These are phyloP conservation scores for Juncus effusus DNA, from an alignment of 176 grass and related monocot genomes.

Conservation along the genomic window DNA sequence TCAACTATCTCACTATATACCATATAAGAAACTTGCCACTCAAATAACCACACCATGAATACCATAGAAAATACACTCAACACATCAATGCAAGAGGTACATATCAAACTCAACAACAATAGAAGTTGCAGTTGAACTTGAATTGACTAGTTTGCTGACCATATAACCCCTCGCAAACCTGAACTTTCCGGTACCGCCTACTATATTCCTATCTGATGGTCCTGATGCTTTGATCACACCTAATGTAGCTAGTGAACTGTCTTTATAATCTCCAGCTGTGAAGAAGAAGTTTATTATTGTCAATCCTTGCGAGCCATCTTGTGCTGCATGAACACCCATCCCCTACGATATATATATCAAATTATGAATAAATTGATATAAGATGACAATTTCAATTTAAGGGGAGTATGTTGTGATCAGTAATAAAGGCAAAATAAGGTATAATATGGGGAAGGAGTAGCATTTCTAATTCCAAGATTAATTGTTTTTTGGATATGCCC, in stretches of 20 bases:
- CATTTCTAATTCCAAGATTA: too few relatives aligned
- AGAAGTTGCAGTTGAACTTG: conserved; percentile 27
- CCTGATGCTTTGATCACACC: conserved; percentile 23
- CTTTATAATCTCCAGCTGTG: conserved; percentile 40
- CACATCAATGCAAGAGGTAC: conserved; percentile 29
- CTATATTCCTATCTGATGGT: conserved; percentile 41
- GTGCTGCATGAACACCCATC: conserved; percentile 43
- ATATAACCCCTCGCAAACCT: conserved; percentile 61
- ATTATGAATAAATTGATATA: too few relatives aligned
- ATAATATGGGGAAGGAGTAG: too few relatives aligned
- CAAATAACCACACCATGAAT: neutral
- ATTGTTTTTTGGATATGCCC: too few relatives aligned
- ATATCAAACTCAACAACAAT: conserved; percentile 54
- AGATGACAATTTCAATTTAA: too few relatives aligned
- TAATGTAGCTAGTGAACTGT: conserved; percentile 42
- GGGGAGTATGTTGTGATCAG: too few relatives aligned
- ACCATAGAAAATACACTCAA: neutral
- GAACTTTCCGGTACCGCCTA: conserved; percentile 55
- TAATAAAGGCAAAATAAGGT: too few relatives aligned
- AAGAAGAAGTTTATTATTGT: conserved; percentile 40
- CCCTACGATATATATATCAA: conserved; percentile 18
- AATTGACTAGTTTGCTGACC: conserved; percentile 36
- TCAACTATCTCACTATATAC: neutral
- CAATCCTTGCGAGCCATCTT: conserved; percentile 32
- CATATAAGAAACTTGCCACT: neutral